Evolutionary conservation across 108 stramenopile species (phyloP).

Genomic region (Conticribra weissflogii): DNA sequence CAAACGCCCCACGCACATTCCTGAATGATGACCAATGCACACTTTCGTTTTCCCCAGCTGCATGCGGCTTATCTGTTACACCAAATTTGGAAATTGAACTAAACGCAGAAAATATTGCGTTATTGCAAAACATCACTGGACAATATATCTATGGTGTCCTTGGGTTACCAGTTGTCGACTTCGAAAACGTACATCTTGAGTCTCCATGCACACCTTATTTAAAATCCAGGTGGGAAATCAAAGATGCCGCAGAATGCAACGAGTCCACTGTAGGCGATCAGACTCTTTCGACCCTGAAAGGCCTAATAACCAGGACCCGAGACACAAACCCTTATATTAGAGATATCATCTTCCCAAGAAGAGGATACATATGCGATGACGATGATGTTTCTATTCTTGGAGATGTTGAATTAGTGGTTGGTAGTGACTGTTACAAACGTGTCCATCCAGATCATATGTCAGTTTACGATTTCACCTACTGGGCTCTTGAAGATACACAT

Average conservation of each 20-base stretch:
- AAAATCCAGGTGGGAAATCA: conserved; percentile 49
- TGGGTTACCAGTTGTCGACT: conserved; percentile 16
- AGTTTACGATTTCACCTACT: conserved; percentile 50
- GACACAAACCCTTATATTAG: conserved; percentile 35
- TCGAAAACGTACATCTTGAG: conserved; percentile 15
- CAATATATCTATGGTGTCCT: conserved; percentile 12
- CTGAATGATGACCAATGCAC: conserved; percentile 63
- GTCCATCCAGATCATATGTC: conserved; percentile 51
- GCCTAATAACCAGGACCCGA: conserved; percentile 17
- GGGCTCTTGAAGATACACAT: conserved; percentile 36
- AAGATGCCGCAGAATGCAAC: conserved; percentile 28
- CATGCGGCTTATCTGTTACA: conserved; percentile 25
- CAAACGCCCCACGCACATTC: conserved; percentile 53
- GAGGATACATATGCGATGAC: conserved; percentile 22
- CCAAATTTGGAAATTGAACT: conserved; percentile 24
- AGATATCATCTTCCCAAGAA: conserved; percentile 33
- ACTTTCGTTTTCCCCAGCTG: conserved; percentile 20
- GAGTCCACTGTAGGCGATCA: conserved; percentile 23
- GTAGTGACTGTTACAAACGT: conserved; percentile 26
- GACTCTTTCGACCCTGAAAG: conserved; percentile 33
- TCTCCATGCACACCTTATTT: conserved; percentile 42
- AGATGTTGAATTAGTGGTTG: conserved; percentile 26
- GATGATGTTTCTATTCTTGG: conserved; percentile 15
- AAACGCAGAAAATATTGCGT: not conserved
- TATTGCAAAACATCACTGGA: conserved; percentile 16